Conservation (phyloP, 163 green algal genomes). For the Dunaliella salina region DNA sequence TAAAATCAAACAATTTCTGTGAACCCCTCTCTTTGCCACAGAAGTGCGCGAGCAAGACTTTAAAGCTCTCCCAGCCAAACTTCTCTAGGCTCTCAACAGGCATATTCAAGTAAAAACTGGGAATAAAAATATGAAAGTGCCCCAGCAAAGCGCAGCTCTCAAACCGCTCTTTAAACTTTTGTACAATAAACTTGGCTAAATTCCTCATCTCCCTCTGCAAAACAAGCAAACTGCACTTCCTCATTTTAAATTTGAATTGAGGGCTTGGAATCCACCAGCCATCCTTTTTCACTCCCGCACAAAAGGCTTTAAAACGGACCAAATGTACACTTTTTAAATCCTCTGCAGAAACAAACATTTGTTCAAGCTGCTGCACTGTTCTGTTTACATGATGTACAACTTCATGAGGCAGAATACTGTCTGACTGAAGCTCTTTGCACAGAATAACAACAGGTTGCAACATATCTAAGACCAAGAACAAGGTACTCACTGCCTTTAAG, state of each 20-base stretch:
- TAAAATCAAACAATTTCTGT: background rate
- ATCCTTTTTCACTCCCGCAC: background rate
- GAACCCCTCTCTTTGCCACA: background rate
- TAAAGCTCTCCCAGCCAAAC: background rate
- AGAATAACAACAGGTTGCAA: background rate
- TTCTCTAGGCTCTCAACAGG: background rate
- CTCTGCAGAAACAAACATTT: background rate
- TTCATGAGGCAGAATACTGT: background rate
- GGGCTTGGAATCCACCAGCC: background rate
- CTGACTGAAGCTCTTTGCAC: background rate
- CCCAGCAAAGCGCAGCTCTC: background rate
- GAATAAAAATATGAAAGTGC: background rate
- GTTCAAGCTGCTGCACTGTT: background rate
- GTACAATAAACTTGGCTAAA: background rate
- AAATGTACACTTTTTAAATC: background rate
- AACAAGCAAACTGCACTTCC: no score
- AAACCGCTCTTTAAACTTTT: background rate
- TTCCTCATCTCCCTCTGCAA: background rate
- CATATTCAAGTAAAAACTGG: background rate
- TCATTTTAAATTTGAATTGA: no score
- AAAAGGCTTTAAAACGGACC: background rate
- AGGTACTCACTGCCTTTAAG: background rate
- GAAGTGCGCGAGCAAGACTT: background rate
- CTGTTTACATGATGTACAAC: background rate
- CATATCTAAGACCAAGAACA: background rate